Evolutionary conservation across 768 basidiomycete genomes (phyloP).

Genomic region (Russula abietina): DNA sequence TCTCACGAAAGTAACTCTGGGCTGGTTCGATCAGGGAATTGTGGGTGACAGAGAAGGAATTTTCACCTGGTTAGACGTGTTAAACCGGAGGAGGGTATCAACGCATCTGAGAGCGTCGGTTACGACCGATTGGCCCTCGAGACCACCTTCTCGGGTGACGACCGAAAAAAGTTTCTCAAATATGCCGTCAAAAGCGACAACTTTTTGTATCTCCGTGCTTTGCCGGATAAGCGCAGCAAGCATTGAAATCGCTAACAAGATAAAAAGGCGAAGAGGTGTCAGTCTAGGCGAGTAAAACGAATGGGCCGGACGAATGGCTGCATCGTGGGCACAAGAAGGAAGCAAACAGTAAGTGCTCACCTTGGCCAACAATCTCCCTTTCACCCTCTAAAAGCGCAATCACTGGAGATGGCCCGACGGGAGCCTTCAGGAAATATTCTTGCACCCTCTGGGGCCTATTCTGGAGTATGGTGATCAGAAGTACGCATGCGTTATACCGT

Average conservation of each 20-base stretch:
- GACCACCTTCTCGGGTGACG: constrained; percentile 79
- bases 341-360: constrained; percentile 41
- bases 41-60: constrained; percentile 19
- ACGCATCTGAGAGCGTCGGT: constrained; percentile 83
- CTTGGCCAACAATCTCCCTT: constrained; percentile 83
- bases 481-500: constrained; percentile 78
- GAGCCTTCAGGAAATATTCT: constrained; percentile 83
- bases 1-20: constrained; percentile 95
- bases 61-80: constrained; percentile 86
- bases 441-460: constrained; percentile 81
- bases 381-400: constrained; percentile 76
- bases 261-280: constrained; percentile 36
- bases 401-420: constrained; percentile 68
- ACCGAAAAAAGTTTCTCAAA: constrained; percentile 94
- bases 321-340: not conserved
- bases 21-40: constrained; percentile 22
- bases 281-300: constrained; percentile 3
- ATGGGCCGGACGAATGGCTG: not conserved
- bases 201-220: constrained; percentile 92
- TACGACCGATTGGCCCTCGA: constrained; percentile 84
- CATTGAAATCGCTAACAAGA: constrained; percentile 76
- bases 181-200: constrained; percentile 92
- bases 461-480: constrained; percentile 70
- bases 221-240: constrained; percentile 76
- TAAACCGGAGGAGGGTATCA: constrained; percentile 84